Evolutionary conservation across 2,329 filamentous ascomycete species (phyloP), one percentile per base, ranked within the genome.

Genomic region (Diaporthe sp.): DNA sequence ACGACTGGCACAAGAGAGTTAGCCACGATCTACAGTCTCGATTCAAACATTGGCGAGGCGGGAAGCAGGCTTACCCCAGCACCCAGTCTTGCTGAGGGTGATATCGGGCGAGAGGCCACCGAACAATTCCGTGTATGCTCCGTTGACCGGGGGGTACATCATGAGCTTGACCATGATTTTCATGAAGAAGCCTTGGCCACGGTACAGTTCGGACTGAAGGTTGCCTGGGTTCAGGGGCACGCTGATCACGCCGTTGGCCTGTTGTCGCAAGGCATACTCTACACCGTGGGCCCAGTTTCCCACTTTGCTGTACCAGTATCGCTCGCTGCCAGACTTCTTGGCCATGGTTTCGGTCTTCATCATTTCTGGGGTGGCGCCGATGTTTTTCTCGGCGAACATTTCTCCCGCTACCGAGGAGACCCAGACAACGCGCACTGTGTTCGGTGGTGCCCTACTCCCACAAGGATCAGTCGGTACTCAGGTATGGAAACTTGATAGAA

Each of bases 241-340:
- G 73, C 78, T 80, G 75, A 81, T 73, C 57, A 82, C 77, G 75
- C 78, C 78, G 72, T 80, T 77, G 22, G 25, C 58, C 63, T 71
- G 65, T 53, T 78, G 74, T 49, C 80, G 76, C 51, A 71, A 63
- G 9, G 81, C 81, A 53, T 77, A 79, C 76, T 79, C 80, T 65
- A 76, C 72, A 28, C 73, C 77, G 61, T 77, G 78, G 37, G 77
- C 47, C 72, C 77, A 80, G 34, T 57, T 76, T 51, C 78, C 80
- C 53, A 76, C 77, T 78, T 82, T 82, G 78, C 79, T 81, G 63
- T 75, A 71, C 58, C 77, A 78, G 73, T 81, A 82, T 22, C 76
- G 68, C 12, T 76, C 65, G 42, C n/a, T 31, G 28, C 37, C 49
- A 25, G 51, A 42, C n/a, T 39, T 51, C 49, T 51, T 51, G 20